Base-by-base conservation (phyloP, 2,329 filamentous ascomycete genomes). In the Claviceps sp. region DNA sequence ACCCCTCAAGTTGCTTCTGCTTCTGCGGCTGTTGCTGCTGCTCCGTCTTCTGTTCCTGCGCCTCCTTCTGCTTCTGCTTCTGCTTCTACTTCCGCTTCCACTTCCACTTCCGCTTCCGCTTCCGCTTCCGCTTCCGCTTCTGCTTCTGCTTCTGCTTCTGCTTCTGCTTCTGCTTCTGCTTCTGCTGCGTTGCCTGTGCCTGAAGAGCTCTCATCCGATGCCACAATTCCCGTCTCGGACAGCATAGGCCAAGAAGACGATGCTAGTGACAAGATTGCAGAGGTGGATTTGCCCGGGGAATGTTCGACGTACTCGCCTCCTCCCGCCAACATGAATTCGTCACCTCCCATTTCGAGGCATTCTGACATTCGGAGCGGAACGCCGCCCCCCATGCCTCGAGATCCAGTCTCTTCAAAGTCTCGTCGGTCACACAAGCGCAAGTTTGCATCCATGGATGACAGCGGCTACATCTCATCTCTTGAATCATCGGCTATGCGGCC, bases 401-500 rank as follows among this genome's bases (percentile, higher is more conserved):
- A 80, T 46, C 71, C 76, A 39, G 71, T 76, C 40, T 83, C 83
- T 20, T 86, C 86, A n/a, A 34, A 34, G 76, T 76, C 44, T 71
- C 74, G 29, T 49, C 81, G 80, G 49, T 79, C 82, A 40, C 82
- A 84, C 58, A 88, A 87, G 69, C 83, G 86, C 58, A 91, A 88
- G 66, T 80, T 86, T 60, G 79, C 79, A 34, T 84, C 85, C 13
- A 84, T 94, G 73, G 88, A 79, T 61, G 93, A 98, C 67, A 97
- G 91, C 64, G 93, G 93, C 42, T 98, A 97, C 68, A 95, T 95
- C 64, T 97, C 93, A 1, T 96, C 90, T 0, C 77, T 97, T 17
- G 90, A 96, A 60, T 97, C 93, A 2, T 97, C 93, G 0, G 88
- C 78, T 14, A 78, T 88, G 64, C 80, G 91, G 53, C 82, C 85